Evolutionary conservation across 805 yeast genomes (phyloP), one percentile per base, ranked within the genome.

Genomic region (Saccharomyces mikatae): DNA sequence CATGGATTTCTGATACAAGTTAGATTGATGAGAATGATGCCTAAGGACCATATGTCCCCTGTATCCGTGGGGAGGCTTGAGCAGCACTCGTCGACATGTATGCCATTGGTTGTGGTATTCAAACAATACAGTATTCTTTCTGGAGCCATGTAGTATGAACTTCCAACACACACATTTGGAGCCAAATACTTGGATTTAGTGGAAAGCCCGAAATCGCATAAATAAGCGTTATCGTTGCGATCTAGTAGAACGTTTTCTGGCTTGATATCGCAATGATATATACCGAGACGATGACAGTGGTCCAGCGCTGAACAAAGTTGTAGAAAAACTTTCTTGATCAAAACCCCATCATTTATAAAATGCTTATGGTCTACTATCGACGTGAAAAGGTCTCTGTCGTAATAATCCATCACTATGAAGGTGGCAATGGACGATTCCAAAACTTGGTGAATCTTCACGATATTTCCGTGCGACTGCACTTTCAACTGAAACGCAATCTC

Each of bases 141-240:
- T 6, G 97, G 97, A 0, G 96, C 87, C 97, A 91, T 90, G 72
- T 90, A 90, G 70, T 88, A 91, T 26, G 87, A 80, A 6, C 92
- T 85, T 0, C 97, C 97, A 54, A 95, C 80, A 60, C 96, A 89
- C 22, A 83, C 81, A 62, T 86, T 86, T 57, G 86, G 80, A 58
- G 84, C 81, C 44, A 86, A 77, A 54, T 65, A 71, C 46, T 76
- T 72, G 10, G 80, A 77, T 49, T 80, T 78, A 55, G 92, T 80
- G 24, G 97, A 90, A 24, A 92, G 76, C 4, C 98, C 98, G 71
- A 94, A 92, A 72, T 92, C 99, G 41, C 95, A 70, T 6, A 92
- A 57, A 84, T 75, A 58, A 78, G 80, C 54, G 86, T 74, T 53
- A 73, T 77, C 52, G 76, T 67, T 55, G 83, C 89, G 62, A 79